Base-by-base conservation (phyloP, 139 green algal genomes). In the Zygnema cylindricum region DNA sequence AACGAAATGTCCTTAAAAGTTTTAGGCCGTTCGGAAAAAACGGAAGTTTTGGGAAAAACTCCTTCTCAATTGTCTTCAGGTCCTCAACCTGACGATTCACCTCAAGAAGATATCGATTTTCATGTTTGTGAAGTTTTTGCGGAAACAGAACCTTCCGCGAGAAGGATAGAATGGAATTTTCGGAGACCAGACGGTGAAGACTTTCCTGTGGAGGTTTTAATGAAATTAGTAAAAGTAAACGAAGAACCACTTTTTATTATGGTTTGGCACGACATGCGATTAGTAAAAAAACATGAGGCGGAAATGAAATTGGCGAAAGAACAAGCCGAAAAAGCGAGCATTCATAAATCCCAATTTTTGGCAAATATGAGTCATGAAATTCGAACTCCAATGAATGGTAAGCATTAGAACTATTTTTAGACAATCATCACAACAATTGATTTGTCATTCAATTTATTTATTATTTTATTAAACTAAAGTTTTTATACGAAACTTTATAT, bases 301-400 rank as follows among this genome's bases (percentile, higher is more conserved):
- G 78, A 85, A 25, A 39, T 87, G 82, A 69, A 43, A 39, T 41
- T 35, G 2, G 84, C 84, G 2, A 89, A 89, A 39, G 69, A 90
- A 76, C 88, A 71, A 1, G 93, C 93, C 0, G 85, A 93, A 69
- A 77, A 76, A 1, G 93, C 93, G 1, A 82, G 57, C 0, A 77
- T 93, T 63, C 93, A 93, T 43, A 95, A 95, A 76, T 92, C 78
- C 7, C 77, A 91, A 63, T 95, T 95, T 57, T 86, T 95, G 76
- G 93, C 94, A 49, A 95, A 95, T 79, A 93, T 95, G 77, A 95
- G 92, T 88, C 94, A 95, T 76, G 94, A 95, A 84, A 95, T 95
- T 49, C 91, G 94, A 36, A 95, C 94, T 2, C 94, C 94, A 7
- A 84, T 95, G 39, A 95, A 95, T 82, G 93, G 79, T 84, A 54